Evolutionary conservation across 805 yeast genomes (phyloP).

Genomic region (Komagataella ulmi): DNA sequence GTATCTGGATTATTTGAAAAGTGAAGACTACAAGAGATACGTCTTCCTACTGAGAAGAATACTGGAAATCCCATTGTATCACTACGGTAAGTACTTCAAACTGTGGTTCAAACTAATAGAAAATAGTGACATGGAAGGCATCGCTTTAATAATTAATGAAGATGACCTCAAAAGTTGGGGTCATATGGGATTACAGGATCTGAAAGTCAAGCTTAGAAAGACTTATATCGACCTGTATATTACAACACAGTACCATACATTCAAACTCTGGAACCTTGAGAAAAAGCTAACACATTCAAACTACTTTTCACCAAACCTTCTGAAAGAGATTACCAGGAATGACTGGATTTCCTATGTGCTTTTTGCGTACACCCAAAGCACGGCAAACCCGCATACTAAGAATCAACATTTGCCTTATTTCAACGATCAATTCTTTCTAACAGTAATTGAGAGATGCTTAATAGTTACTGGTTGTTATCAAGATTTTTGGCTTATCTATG

Average conservation of each 20-base stretch:
- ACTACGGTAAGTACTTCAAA: constrained; percentile 33
- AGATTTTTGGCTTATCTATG: constrained; percentile 34
- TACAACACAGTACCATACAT: constrained; percentile 38
- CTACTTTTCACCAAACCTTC: constrained; percentile 11
- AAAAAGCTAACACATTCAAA: constrained; percentile 14
- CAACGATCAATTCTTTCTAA: constrained; percentile 13
- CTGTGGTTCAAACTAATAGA: constrained; percentile 22
- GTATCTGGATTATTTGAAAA: constrained; percentile 29
- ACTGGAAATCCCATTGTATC: constrained; percentile 43
- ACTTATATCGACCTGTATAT: constrained; percentile 37
- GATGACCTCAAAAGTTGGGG: constrained; percentile 7
- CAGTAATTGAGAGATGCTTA: constrained; percentile 34
- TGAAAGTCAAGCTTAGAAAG: constrained; percentile 27
- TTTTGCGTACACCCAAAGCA: constrained; percentile 11
- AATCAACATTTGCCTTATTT: constrained; percentile 9
- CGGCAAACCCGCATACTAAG: constrained; percentile 4
- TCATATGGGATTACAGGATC: constrained; percentile 11
- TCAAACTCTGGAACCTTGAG: constrained; percentile 37
- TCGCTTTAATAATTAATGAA: constrained; percentile 11
- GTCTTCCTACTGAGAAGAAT: constrained; percentile 30
- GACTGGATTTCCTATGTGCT: constrained; percentile 55
- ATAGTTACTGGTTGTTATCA: constrained; percentile 30
- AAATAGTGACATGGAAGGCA: constrained; percentile 13
- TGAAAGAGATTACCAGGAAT: constrained; percentile 14
- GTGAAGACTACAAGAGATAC: constrained; percentile 18